Conservation (phyloP, 208 protist genomes). For the Leishmania arabica region DNA sequence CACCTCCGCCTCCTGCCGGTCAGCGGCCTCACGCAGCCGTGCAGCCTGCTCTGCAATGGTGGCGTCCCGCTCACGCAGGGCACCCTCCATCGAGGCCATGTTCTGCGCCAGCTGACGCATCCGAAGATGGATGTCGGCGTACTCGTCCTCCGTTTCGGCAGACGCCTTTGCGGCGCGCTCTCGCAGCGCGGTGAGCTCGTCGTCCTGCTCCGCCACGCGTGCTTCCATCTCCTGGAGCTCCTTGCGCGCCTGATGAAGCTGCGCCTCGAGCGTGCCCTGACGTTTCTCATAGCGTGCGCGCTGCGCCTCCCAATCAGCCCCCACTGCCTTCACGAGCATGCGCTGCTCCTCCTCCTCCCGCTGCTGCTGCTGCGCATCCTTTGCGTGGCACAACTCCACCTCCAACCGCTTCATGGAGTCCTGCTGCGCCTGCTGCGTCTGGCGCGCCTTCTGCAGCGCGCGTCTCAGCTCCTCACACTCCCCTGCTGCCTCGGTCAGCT, state of each 20-base stretch:
- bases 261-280: conserved; percentile 26
- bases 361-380: conserved; percentile 41
- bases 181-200: conserved; percentile 29
- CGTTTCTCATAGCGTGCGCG: conserved; percentile 25
- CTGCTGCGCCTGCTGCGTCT: conserved; percentile 39
- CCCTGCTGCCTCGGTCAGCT: conserved; percentile 23
- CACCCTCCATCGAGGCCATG: conserved; percentile 32
- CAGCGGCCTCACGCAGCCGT: conserved; percentile 19
- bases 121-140: conserved; percentile 30
- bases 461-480: conserved; percentile 34
- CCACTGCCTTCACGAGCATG: background rate
- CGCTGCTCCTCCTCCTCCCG: conserved; percentile 18
- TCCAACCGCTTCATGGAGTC: conserved; percentile 38
- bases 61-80: conserved; percentile 25
- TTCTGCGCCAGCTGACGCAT: conserved; percentile 31
- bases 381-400: conserved; percentile 57
- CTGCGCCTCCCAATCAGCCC: conserved; percentile 15
- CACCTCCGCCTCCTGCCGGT: conserved; percentile 10
- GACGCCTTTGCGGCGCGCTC: conserved; percentile 25
- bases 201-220: conserved; percentile 12
- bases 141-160: conserved; percentile 28
- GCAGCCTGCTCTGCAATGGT: conserved; percentile 26
- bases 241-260: conserved; percentile 22
- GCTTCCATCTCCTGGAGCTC: conserved; percentile 28
- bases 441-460: conserved; percentile 35